Evolutionary conservation across 23 red algal species (phyloP), one percentile per base, ranked within the genome.

Genomic region (Gracilaria gracilis): DNA sequence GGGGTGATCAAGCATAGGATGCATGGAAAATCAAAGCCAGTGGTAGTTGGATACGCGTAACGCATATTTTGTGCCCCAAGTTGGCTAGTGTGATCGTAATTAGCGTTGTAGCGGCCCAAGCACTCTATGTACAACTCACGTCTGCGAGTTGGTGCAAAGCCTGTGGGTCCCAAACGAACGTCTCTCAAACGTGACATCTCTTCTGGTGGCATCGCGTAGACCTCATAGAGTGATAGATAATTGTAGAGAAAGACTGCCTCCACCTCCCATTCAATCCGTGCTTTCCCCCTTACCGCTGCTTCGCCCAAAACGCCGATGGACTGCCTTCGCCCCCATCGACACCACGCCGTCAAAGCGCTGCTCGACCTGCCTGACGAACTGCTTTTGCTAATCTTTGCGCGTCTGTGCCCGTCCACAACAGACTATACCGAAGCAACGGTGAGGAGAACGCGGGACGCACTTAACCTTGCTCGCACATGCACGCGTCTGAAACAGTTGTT

Each of bases 331-430:
- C 35, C 35, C 13, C 29, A 28, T 17, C 65, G 65, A 14, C 36
- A 70, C 65, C 65, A 70, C 65, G 4, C 3, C 65, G 65, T 70
- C 19, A 31, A 19, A 39, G 15, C 20, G 27, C 65, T 70, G 4
- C 65, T 70, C 6, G 65, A 70, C 35, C 36, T 70, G 17, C 65
- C 65, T 35, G 65, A 70, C 65, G 65, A 70, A 11, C 15, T 70
- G 11, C n/a, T 70, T 35, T 39, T 70, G 35, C 65, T 70, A 34
- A 70, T 70, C 5, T 70, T 70, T 28, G 29, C 65, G 2, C 65
- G 65, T 15, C 65, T 70, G 4, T 70, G 9, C n/a, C 65, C 65
- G 27, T 17, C 65, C 14, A 70, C 65, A 39, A 37, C 65, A 34
- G 65, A 70, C 9, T 70, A 36, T 24, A 19, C 34, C 27, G 65